Evolutionary conservation across 768 basidiomycete species (phyloP).

Genomic region (Mycena rosella): DNA sequence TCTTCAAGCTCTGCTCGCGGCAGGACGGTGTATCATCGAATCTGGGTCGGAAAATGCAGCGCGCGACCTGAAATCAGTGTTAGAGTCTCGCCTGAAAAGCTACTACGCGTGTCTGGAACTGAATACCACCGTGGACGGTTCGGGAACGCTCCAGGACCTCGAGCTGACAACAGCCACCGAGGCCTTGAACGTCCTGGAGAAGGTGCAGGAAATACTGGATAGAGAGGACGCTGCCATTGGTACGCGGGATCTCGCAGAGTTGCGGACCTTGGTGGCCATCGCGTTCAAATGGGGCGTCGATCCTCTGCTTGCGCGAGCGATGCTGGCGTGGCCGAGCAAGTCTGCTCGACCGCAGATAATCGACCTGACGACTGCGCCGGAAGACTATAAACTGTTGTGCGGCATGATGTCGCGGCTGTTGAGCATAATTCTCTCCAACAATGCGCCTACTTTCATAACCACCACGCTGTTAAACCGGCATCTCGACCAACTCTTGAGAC

Average conservation of each 20-base stretch:
- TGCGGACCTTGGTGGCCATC: slow-evolving; percentile 76
- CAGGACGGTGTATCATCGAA: slow-evolving; percentile 54
- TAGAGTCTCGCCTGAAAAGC: slow-evolving; percentile 53
- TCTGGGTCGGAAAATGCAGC: slow-evolving; percentile 42
- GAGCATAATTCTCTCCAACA: slow-evolving; percentile 65
- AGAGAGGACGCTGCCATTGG: slow-evolving; percentile 58
- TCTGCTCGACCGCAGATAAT: slow-evolving; percentile 47
- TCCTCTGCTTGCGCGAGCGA: slow-evolving; percentile 62
- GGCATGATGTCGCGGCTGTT: slow-evolving; percentile 59
- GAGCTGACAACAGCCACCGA: slow-evolving; percentile 68
- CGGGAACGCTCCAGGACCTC: slow-evolving; percentile 53
- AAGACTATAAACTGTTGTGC: slow-evolving; percentile 60
- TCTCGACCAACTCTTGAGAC: slow-evolving; percentile 67
- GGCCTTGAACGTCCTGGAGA: slow-evolving; percentile 63
- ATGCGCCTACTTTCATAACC: slow-evolving; percentile 74
- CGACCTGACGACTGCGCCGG: slow-evolving; percentile 56
- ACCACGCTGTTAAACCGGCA: slow-evolving; percentile 69
- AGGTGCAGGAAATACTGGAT: slow-evolving; percentile 60
- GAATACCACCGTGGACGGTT: slow-evolving; percentile 29
- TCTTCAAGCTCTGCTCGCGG: slow-evolving; percentile 41
- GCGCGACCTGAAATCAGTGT: slow-evolving; percentile 51
- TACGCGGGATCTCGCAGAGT: slow-evolving; percentile 71
- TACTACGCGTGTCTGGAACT: slow-evolving; percentile 52
- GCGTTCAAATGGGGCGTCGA: slow-evolving; percentile 80
- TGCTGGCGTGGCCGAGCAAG: slow-evolving; percentile 53